These are phyloP conservation scores for Huntiella moniliformis DNA, from an alignment of 2,329 filamentous ascomycete genomes.

Conservation along the genomic window DNA sequence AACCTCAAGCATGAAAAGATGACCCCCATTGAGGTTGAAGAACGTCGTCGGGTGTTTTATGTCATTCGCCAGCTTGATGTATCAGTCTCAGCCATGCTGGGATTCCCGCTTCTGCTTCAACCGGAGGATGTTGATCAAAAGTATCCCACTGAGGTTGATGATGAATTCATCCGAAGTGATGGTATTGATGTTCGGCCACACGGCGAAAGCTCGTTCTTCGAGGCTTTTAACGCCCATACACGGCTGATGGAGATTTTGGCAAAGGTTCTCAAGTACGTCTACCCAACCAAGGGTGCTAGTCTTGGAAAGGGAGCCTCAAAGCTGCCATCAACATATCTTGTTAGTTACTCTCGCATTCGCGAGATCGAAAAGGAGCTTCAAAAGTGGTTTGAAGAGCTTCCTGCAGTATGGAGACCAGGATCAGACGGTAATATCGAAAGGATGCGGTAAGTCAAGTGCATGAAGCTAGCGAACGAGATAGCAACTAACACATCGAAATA, in stretches of 20 bases:
- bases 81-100: conserved; percentile 48
- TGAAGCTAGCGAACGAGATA: neutral
- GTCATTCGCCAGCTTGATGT: conserved; percentile 52
- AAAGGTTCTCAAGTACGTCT: conserved; percentile 46
- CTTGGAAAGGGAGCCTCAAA: conserved; percentile 15
- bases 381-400: conserved; percentile 47
- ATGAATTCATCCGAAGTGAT: conserved; percentile 44
- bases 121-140: conserved; percentile 50
- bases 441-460: conserved; percentile 40
- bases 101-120: conserved; percentile 44
- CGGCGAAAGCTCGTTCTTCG: conserved; percentile 38
- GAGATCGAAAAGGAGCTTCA: conserved; percentile 46
- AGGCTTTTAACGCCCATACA: conserved; percentile 48
- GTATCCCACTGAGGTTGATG: conserved; percentile 44
- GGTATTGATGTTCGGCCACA: conserved; percentile 35
- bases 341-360: conserved; percentile 44
- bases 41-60: conserved; percentile 46
- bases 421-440: conserved; percentile 57
- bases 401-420: conserved; percentile 59
- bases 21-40: conserved; percentile 43
- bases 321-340: conserved; percentile 31
- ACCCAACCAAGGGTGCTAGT: conserved; percentile 23
- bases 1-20: conserved; percentile 46
- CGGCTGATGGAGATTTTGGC: conserved; percentile 43
- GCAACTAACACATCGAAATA: conserved; percentile 14